A percentile compares a stretch with the other conserved stretches of the same genome.
These are phyloP conservation scores for Fusarium pseudograminearum DNA, from an alignment of 2,329 filamentous ascomycete species.

Conservation along the genomic window DNA sequence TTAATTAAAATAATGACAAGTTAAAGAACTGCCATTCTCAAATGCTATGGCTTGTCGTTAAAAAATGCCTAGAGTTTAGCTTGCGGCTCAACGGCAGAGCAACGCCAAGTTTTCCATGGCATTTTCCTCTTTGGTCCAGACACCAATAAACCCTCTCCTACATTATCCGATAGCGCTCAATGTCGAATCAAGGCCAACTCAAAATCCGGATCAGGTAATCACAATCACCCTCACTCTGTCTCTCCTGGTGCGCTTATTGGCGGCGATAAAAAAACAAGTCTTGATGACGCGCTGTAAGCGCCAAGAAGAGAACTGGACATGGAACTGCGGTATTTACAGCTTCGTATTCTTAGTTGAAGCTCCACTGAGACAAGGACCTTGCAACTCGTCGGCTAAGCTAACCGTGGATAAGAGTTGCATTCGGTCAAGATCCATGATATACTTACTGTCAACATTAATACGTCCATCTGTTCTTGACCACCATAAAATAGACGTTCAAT, in stretches of 20 bases:
- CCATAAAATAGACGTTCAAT: background rate
- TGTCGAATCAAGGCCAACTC: constrained; percentile 21
- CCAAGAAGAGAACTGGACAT: constrained; percentile 4
- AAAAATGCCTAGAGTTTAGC: constrained; percentile 7
- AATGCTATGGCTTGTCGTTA: background rate
- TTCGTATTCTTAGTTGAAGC: constrained; percentile 13
- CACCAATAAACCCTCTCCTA: background rate
- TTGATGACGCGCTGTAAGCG: constrained; percentile 9
- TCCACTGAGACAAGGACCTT: background rate
- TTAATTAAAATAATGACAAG: background rate
- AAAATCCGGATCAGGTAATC: constrained; percentile 31
- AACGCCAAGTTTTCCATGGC: constrained; percentile 25
- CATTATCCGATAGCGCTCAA: background rate
- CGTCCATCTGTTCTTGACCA: too few species aligned
- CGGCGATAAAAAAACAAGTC: constrained; percentile 6
- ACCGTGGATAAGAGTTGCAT: background rate
- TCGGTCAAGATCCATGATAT: background rate
- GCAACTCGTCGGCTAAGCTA: background rate
- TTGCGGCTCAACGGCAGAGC: constrained; percentile 37
- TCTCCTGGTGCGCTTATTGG: constrained; percentile 21
- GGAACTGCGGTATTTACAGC: constrained; percentile 19
- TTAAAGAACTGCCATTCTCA: background rate
- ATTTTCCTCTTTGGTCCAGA: constrained; percentile 13
- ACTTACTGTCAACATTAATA: background rate
- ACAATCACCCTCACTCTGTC: background rate